Base-by-base conservation (phyloP, 2,329 filamentous ascomycete species). In the Blastomyces gilchristii region DNA sequence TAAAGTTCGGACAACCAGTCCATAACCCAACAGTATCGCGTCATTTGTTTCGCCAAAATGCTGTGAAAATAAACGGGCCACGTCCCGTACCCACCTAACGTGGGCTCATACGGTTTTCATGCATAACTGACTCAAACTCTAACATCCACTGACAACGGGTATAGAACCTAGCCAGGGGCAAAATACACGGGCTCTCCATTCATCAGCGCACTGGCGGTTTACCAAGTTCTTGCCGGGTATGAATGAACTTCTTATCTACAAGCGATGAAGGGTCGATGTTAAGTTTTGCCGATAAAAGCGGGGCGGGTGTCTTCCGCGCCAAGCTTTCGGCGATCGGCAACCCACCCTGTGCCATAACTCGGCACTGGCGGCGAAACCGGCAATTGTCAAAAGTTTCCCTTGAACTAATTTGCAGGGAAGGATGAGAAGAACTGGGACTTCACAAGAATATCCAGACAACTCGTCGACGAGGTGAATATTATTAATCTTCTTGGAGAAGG, bases 241-340 rank as follows among this genome's bases (percentile, higher is more conserved):
- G 9, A 12, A 39, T 39, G 9, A 12, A 39, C 9, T 12, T 39
- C 37, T 39, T 12, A 39, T 11, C 1, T 39, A 39, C 37, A 7
- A 39, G 37, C 37, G 37, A 39, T 1, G 9, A 39, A 47, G 45
- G 18, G 22, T 39, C 25, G 53, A 41, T 1, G 31, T 39, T 39
- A 18, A 56, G 37, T 12, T 59, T 59, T 45, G 58, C 58, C 58
- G 58, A 59, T 49, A 59, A 49, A 59, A 59, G 58, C 31, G 58
- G 58, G 58, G 58, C 58, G 5, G 7, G 11, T 2, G 28, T 25
- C 3, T 3, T 1, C 12, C 16, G 34, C 18, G 45, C 58, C 41
- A 59, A 47, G 18, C 11, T 12, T 49, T 59, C 58, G 58, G 58
- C 58, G 41, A 37, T 59, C 58, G 58, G 58, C 41, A 59, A 59